phyloP scores from a whole-genome alignment of 768 basidiomycete genomes.

The Leccinum subgranulosum region DNA sequence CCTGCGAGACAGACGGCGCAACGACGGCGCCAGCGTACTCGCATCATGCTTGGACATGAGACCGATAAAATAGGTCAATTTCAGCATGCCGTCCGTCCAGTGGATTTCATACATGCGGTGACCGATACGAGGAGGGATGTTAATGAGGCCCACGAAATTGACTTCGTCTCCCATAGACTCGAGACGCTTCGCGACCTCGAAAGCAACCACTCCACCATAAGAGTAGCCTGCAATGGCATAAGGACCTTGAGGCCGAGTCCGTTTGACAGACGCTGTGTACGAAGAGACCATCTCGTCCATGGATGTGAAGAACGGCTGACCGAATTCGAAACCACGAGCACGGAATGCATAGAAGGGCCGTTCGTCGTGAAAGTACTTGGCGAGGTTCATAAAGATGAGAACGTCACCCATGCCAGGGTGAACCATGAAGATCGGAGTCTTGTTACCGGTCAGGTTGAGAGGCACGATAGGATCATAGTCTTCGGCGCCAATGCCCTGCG shows the following conservation, averaged over 20 bases:
- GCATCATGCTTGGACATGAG: not conserved
- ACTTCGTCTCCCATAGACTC: not conserved
- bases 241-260: not conserved
- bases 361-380: not conserved
- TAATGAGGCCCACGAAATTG: not conserved
- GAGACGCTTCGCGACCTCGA: not conserved
- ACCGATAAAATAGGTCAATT: not conserved
- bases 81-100: not conserved
- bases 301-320: not conserved
- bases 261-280: not conserved
- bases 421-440: not conserved
- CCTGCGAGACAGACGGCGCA: not conserved
- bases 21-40: not conserved
- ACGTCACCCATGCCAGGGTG: not conserved
- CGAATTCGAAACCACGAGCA: not conserved
- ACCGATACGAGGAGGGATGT: not conserved
- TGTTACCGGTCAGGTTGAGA: not conserved
- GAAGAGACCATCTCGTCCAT: not conserved
- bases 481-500: not conserved
- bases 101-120: not conserved
- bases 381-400: not conserved
- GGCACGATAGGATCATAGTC: conserved; percentile 2
- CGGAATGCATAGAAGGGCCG: not conserved
- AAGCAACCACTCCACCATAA: not conserved
- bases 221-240: not conserved